Evolutionary conservation across 192 early-diverging fungal genomes (phyloP).

Genomic region (Mortierella claussenii): DNA sequence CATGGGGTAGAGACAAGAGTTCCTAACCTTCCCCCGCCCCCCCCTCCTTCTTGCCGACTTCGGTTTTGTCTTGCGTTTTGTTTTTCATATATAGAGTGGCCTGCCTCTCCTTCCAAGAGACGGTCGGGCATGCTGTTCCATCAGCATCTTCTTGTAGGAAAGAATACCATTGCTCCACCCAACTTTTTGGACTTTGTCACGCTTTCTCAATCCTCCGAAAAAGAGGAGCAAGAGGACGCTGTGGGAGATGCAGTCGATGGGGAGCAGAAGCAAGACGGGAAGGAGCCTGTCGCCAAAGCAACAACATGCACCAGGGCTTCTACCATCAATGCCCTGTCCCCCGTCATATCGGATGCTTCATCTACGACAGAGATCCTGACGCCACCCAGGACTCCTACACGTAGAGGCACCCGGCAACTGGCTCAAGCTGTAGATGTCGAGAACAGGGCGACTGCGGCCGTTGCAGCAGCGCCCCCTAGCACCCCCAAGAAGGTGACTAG

Average conservation of each 20-base stretch:
- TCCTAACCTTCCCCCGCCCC: too few species aligned
- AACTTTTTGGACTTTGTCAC: neutral
- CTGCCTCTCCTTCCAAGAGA: conserved; percentile 26
- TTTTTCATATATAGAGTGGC: conserved; percentile 6
- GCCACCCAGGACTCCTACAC: conserved; percentile 29
- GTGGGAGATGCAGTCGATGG: neutral
- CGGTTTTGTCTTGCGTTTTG: neutral
- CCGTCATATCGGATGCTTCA: neutral
- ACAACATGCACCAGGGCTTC: neutral
- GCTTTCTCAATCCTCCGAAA: neutral
- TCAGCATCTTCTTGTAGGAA: neutral
- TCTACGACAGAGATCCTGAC: conserved; percentile 7
- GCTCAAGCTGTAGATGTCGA: neutral
- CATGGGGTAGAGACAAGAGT: too few species aligned
- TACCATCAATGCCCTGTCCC: neutral
- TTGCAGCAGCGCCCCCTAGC: neutral
- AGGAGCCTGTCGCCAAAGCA: neutral
- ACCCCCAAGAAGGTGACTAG: neutral
- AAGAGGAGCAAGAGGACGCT: neutral
- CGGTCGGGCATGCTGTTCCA: conserved; percentile 6
- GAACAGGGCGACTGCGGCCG: neutral
- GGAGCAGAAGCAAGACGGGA: neutral
- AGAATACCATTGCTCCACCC: conserved; percentile 1
- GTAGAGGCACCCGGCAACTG: conserved; percentile 10
- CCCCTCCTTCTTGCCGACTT: too few species aligned